Evolutionary conservation across 1,139 yeast genomes (phyloP).

Genomic region (Insectozyma bohioensis): DNA sequence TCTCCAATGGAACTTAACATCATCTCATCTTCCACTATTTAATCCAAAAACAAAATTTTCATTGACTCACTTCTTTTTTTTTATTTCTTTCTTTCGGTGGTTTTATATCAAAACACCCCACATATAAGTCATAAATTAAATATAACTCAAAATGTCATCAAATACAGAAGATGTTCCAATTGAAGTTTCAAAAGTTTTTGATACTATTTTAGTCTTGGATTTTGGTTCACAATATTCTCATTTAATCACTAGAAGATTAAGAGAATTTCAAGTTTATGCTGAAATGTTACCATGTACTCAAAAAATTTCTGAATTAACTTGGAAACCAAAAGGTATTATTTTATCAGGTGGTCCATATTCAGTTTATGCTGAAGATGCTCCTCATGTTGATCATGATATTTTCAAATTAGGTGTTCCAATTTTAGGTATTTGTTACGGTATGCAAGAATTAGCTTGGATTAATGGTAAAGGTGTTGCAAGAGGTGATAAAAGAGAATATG

Average conservation of each 20-base stretch:
- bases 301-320: conserved; percentile 83
- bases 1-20: too few species aligned
- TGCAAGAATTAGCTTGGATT: conserved; percentile 99
- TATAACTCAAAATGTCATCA: conserved; percentile 6
- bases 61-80: conserved; percentile 1
- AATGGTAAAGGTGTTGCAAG: conserved; percentile 94
- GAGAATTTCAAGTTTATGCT: conserved; percentile 97
- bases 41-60: too few species aligned
- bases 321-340: conserved; percentile 97
- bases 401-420: conserved; percentile 91
- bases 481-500: conserved; percentile 98
- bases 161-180: conserved; percentile 37
- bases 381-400: conserved; percentile 94
- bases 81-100: conserved; percentile 8
- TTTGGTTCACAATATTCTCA: conserved; percentile 99
- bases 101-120: conserved; percentile 3
- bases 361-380: conserved; percentile 91
- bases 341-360: conserved; percentile 98
- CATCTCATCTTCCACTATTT: too few species aligned
- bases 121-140: not conserved
- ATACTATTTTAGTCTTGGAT: conserved; percentile 95
- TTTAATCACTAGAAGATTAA: conserved; percentile 91
- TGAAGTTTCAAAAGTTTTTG: conserved; percentile 81
- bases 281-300: conserved; percentile 99
- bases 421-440: conserved; percentile 97